Conservation (phyloP, 1,284 basidiomycete species). For the Sporisorium exsertum region DNA sequence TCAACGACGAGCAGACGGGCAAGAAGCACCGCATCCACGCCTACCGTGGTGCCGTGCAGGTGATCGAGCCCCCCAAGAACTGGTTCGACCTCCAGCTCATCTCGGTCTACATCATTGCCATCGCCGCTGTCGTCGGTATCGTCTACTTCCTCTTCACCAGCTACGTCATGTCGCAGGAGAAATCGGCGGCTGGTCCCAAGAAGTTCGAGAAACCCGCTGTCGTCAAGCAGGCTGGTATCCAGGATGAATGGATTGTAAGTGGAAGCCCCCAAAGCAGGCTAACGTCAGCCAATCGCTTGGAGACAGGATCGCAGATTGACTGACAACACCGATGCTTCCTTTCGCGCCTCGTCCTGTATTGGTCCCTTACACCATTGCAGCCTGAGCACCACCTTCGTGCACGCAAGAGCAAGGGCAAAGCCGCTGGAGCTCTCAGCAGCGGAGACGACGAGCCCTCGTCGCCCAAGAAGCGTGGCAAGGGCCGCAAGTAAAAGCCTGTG, state of each 20-base stretch:
- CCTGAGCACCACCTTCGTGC: conserved; percentile 45
- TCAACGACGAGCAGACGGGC: conserved; percentile 62
- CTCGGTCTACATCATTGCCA: conserved; percentile 56
- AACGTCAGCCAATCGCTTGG: background rate
- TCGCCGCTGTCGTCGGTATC: conserved; percentile 38
- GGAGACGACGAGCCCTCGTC: conserved; percentile 50
- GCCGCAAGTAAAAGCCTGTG: conserved; percentile 33
- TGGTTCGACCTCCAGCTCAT: conserved; percentile 65
- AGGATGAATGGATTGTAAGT: conserved; percentile 56
- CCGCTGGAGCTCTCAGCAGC: conserved; percentile 48
- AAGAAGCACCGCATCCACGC: conserved; percentile 63
- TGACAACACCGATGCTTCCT: conserved; percentile 1
- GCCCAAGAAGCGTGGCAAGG: conserved; percentile 46
- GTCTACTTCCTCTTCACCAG: conserved; percentile 47
- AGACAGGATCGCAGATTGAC: background rate
- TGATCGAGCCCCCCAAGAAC: conserved; percentile 65
- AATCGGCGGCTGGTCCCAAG: conserved; percentile 28
- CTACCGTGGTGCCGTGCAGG: conserved; percentile 62
- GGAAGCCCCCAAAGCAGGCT: background rate
- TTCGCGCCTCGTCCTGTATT: background rate
- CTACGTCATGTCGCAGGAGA: conserved; percentile 44
- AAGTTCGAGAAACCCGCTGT: conserved; percentile 47
- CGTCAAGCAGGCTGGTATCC: conserved; percentile 27
- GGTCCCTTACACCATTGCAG: background rate
- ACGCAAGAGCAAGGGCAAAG: conserved; percentile 39